Conservation (phyloP, 768 basidiomycete genomes). For the Hemileccinum rubropunctum region DNA sequence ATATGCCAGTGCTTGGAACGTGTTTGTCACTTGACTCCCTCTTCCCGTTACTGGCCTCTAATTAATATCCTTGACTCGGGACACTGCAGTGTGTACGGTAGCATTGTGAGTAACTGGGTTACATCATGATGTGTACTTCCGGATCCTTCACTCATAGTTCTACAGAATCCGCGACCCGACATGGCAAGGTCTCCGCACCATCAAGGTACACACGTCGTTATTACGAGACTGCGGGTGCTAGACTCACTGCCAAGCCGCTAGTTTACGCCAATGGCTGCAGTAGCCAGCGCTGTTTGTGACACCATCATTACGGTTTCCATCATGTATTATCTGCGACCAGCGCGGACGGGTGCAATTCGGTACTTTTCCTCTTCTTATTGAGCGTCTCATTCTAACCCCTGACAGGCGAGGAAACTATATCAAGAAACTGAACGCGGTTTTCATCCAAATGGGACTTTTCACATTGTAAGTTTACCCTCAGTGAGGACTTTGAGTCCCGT, state of each 20-base stretch:
- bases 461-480: constrained; percentile 8
- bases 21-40: constrained; percentile 6
- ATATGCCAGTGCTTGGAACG: constrained; percentile 13
- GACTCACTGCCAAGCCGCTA: background rate
- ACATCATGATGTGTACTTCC: background rate
- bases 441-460: constrained; percentile 21
- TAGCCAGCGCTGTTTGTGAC: constrained; percentile 23
- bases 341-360: constrained; percentile 7
- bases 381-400: background rate
- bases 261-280: constrained; percentile 3
- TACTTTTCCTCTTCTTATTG: background rate
- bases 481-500: background rate
- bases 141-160: background rate
- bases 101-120: constrained; percentile 4
- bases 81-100: constrained; percentile 1
- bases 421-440: constrained; percentile 9
- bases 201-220: constrained; percentile 1
- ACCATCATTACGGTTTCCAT: constrained; percentile 16
- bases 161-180: constrained; percentile 12
- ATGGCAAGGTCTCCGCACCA: background rate
- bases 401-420: constrained; percentile 12
- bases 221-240: background rate
- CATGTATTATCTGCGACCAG: constrained; percentile 14
- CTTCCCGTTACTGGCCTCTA: background rate
- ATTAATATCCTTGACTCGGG: background rate